phyloP scores from a whole-genome alignment of 768 basidiomycete genomes.

The Aureoboletus auriporus region DNA sequence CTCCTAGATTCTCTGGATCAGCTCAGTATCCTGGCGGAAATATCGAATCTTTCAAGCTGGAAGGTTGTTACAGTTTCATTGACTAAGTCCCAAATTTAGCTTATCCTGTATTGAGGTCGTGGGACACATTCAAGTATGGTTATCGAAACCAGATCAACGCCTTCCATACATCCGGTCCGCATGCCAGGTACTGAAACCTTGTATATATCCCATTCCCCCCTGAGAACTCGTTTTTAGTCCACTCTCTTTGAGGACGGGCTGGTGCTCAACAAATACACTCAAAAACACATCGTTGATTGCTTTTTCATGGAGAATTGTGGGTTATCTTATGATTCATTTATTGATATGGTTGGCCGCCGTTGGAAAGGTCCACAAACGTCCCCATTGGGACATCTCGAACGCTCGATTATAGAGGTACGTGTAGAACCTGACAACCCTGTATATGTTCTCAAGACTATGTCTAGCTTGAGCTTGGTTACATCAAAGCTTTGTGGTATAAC shows the following conservation, averaged over 20 bases:
- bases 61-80: constrained; percentile 39
- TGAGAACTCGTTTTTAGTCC: constrained; percentile 37
- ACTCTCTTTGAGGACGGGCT: constrained; percentile 53
- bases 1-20: constrained; percentile 59
- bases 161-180: constrained; percentile 61
- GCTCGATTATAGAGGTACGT: constrained; percentile 35
- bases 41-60: constrained; percentile 53
- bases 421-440: background rate
- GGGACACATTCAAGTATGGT: constrained; percentile 50
- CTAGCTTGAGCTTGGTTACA: constrained; percentile 56
- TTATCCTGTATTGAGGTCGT: constrained; percentile 34
- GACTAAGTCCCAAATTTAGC: background rate
- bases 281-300: constrained; percentile 54
- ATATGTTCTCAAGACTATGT: background rate
- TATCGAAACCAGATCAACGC: constrained; percentile 35
- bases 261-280: constrained; percentile 47
- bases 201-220: background rate
- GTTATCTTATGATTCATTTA: constrained; percentile 45
- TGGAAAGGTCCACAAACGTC: constrained; percentile 35
- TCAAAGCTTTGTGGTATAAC: constrained; percentile 64
- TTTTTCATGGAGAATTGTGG: constrained; percentile 65
- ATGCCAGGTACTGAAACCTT: constrained; percentile 46
- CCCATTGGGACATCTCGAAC: constrained; percentile 41
- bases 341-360: constrained; percentile 33
- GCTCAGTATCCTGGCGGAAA: constrained; percentile 40